Base-by-base conservation (phyloP, 2,329 filamentous ascomycete genomes). In the Dactylellina leptospora region DNA sequence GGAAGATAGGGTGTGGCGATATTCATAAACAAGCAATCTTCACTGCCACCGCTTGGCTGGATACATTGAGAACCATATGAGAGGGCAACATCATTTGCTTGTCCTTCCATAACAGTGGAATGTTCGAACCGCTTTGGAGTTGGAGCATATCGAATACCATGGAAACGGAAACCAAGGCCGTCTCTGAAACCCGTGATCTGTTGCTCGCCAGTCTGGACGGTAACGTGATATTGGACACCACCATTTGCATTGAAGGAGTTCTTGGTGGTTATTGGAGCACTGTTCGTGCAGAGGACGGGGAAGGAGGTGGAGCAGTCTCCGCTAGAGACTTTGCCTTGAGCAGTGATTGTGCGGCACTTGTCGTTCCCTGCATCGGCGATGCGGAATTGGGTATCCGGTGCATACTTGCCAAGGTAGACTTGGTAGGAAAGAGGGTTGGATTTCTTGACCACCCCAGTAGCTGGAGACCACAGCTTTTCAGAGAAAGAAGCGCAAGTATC, bases 1-100 rank as follows among this genome's bases (percentile, higher is more conserved):
- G 59, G 68, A 10, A 72, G 59, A 25, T 64, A 60, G 6, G 68
- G 68, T 3, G 68, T 72, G 9, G 66, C 66, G 10, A 84, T 79
- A 60, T 83, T 83, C 36, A 85, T 76, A 50, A 81, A 83, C 4
- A 83, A 76, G 58, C 83, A 84, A 58, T 84, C 82, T 74, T 84
- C 83, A 9, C 76, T 77, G 0, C 81, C 81, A 28, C 80, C 80
- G 4, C 36, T 59, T 2, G 77, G 73, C 56, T 84, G 82, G 4
- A 80, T 73, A 69, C 82, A 84, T 55, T 77, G 74, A 2, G 79
- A 78, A 1, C 81, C 81, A 50, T 78, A 81, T 5, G 75, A 60
- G 4, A 80, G 76, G 0, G 81, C 81, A n/a, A 79, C 77, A 13
- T 78, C 77, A 4, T 77, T 75, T 0, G 78, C 79, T 2, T 76